These are phyloP conservation scores for Cicer judaicum DNA, from an alignment of 306 rosid genomes.

Conservation along the genomic window DNA sequence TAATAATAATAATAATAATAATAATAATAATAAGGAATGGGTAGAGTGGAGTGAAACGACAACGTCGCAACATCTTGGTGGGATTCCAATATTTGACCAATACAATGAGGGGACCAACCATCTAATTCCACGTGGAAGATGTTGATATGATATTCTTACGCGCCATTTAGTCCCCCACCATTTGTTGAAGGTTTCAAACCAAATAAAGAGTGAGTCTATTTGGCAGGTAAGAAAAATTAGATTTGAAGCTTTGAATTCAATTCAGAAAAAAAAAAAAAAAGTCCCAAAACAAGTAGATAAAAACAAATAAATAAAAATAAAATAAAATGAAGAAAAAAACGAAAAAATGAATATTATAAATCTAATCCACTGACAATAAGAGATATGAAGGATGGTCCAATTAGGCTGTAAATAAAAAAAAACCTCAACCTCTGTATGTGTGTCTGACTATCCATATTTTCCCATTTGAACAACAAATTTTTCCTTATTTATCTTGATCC, in stretches of 20 bases:
- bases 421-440: neutral
- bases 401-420: neutral
- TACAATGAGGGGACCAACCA: slow-evolving; percentile 10
- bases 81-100: slow-evolving; percentile 30
- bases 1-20: no score
- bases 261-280: neutral
- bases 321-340: neutral
- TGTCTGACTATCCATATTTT: slow-evolving; percentile 31
- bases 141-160: slow-evolving; percentile 41
- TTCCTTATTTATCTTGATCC: slow-evolving; percentile 45
- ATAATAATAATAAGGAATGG: no score
- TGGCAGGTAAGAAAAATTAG: slow-evolving; percentile 39
- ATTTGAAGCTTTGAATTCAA: slow-evolving; percentile 20
- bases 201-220: neutral
- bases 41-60: neutral
- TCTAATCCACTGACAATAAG: neutral
- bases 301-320: neutral
- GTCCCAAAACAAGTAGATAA: no score
- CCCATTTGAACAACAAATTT: slow-evolving; percentile 33
- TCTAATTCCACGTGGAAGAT: slow-evolving; percentile 28
- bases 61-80: neutral
- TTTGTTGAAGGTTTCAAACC: slow-evolving; percentile 78
- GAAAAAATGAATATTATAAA: neutral
- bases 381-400: neutral
- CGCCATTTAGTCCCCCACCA: slow-evolving; percentile 46